Evolutionary conservation across 805 yeast species (phyloP).

Genomic region (Zygotorulaspora florentina): DNA sequence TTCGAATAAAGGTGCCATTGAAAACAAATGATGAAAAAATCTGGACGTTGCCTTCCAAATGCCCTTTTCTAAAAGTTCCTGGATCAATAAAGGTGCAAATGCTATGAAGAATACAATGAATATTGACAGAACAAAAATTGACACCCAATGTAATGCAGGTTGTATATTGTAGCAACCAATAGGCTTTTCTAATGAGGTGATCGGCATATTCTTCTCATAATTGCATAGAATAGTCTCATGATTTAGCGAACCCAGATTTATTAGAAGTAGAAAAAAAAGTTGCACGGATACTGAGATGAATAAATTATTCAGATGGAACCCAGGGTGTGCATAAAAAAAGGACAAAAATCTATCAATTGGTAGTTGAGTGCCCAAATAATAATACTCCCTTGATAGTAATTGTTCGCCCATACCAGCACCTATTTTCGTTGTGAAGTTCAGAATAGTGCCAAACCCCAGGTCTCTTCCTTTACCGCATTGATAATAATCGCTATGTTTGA

Average conservation of each 20-base stretch:
- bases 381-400: constrained; percentile 84
- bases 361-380: constrained; percentile 81
- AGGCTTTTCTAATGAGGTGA: constrained; percentile 70
- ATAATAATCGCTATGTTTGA: constrained; percentile 91
- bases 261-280: constrained; percentile 71
- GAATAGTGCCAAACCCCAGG: constrained; percentile 85
- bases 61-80: constrained; percentile 86
- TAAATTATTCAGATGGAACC: constrained; percentile 88
- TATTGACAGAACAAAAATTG: constrained; percentile 81
- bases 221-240: constrained; percentile 68
- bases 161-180: constrained; percentile 79
- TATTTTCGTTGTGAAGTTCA: constrained; percentile 90
- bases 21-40: constrained; percentile 67
- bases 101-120: constrained; percentile 92
- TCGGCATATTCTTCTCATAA: constrained; percentile 62
- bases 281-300: constrained; percentile 86
- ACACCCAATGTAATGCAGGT: constrained; percentile 89
- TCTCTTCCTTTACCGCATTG: constrained; percentile 98
- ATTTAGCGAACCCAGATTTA: constrained; percentile 73
- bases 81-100: constrained; percentile 80
- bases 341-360: constrained; percentile 88
- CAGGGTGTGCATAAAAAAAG: constrained; percentile 95
- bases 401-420: constrained; percentile 99
- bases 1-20: constrained; percentile 87
- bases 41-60: constrained; percentile 66